Conservation (phyloP, 2,329 filamentous ascomycete genomes). For the Fusarium equiseti region DNA sequence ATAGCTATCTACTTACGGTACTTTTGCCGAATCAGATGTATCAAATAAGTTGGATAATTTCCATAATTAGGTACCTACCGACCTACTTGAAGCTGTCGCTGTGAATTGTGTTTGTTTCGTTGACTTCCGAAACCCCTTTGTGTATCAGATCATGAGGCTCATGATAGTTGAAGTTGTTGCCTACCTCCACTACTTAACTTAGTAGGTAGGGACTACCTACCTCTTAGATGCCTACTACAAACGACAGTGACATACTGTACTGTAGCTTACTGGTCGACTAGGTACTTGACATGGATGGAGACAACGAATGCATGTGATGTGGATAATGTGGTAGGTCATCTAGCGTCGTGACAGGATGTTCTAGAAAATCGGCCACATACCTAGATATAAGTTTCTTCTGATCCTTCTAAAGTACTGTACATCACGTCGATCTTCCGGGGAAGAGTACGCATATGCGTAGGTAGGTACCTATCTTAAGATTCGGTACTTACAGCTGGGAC, state of each 20-base stretch:
- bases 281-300: slow-evolving; percentile 9
- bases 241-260: not conserved
- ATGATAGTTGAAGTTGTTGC: not conserved
- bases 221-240: not conserved
- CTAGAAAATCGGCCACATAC: slow-evolving; percentile 10
- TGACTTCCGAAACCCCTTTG: not conserved
- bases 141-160: not conserved
- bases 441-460: not conserved
- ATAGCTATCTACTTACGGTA: not conserved
- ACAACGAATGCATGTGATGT: slow-evolving; percentile 29
- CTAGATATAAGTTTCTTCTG: not conserved
- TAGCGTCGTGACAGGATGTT: slow-evolving; percentile 8
- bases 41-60: not conserved
- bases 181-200: too few species aligned
- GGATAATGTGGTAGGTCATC: not conserved
- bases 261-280: not conserved
- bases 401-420: slow-evolving; percentile 8
- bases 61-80: not conserved
- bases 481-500: slow-evolving; percentile 6
- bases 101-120: not conserved
- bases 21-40: not conserved
- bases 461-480: not conserved
- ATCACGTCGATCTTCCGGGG: too few species aligned
- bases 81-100: not conserved
- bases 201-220: not conserved